phyloP scores from a whole-genome alignment of 2,329 filamentous ascomycete genomes.

The Talaromyces amestolkiae region DNA sequence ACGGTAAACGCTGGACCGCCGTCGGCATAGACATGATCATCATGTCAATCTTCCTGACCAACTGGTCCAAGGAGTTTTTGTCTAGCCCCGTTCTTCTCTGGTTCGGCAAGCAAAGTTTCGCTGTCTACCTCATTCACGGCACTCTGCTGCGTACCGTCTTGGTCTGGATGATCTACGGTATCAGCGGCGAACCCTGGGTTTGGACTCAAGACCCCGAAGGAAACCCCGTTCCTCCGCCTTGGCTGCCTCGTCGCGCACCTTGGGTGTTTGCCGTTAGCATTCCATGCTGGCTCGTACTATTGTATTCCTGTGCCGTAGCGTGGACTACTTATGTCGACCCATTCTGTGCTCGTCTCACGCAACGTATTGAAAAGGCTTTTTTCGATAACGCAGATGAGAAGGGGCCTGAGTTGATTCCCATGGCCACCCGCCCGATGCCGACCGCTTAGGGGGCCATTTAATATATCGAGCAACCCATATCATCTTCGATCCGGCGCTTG shows the following conservation, averaged over 20 bases:
- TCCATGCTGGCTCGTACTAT: conserved; percentile 46
- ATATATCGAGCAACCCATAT: not conserved
- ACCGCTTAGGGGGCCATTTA: not conserved
- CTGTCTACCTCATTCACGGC: conserved; percentile 56
- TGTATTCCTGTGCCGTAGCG: conserved; percentile 49
- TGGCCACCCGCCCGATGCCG: conserved; percentile 23
- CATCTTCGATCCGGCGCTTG: not conserved
- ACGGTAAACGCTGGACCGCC: conserved; percentile 48
- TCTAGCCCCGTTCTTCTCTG: conserved; percentile 53
- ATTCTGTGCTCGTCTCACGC: conserved; percentile 49
- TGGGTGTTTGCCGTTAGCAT: conserved; percentile 46
- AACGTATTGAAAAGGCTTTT: conserved; percentile 49
- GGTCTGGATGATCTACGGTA: conserved; percentile 54
- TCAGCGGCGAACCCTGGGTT: conserved; percentile 47
- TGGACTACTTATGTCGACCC: conserved; percentile 55
- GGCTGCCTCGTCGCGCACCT: conserved; percentile 41
- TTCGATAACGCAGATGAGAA: conserved; percentile 46
- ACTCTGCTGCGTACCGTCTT: conserved; percentile 53
- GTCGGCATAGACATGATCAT: conserved; percentile 51
- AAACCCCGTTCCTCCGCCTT: conserved; percentile 41
- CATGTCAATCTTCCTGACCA: conserved; percentile 53
- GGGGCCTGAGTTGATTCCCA: conserved; percentile 26
- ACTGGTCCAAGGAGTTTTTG: conserved; percentile 49
- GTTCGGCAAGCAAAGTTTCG: conserved; percentile 56
- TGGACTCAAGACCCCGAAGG: conserved; percentile 42